Evolutionary conservation across 208 protist genomes (phyloP).

Genomic region (Trypanosomatidae sp.): DNA sequence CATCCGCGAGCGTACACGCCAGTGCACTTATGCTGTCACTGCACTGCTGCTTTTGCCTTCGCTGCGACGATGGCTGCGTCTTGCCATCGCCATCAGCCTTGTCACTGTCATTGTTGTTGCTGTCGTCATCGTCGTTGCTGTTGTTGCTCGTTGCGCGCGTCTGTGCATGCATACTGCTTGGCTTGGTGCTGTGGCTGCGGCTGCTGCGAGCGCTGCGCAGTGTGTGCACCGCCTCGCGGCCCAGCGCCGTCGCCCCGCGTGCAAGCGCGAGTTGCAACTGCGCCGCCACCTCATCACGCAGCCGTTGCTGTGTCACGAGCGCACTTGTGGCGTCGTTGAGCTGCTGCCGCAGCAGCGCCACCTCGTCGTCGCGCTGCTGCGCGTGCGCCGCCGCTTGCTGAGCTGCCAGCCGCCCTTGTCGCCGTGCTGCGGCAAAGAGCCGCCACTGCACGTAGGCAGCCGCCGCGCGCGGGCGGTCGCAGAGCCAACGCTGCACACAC

Average conservation of each 20-base stretch:
- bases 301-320: conserved; percentile 16
- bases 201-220: conserved; percentile 39
- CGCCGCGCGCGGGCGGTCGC: conserved; percentile 4
- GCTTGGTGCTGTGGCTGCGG: no score
- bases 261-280: conserved; percentile 70
- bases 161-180: no score
- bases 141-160: no score
- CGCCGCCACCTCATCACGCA: conserved; percentile 34
- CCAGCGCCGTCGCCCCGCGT: conserved; percentile 77
- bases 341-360: conserved; percentile 27
- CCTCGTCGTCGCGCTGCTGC: conserved; percentile 13
- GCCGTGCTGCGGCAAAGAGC: conserved; percentile 25
- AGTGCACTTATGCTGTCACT: no score
- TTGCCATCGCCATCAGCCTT: no score
- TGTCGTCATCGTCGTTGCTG: no score
- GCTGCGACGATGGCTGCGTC: no score
- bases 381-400: conserved; percentile 9
- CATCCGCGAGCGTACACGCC: no score
- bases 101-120: no score
- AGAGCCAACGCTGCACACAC: no score
- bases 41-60: no score
- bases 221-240: conserved; percentile 84
- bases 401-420: conserved; percentile 12
- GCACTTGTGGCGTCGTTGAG: conserved; percentile 13
- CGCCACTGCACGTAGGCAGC: conserved; percentile 43